Percentiles rank a stretch among this genome's conserved stretches.
Evolutionary conservation across 1,284 basidiomycete genomes (phyloP).

Genomic region (Tilletia indica): DNA sequence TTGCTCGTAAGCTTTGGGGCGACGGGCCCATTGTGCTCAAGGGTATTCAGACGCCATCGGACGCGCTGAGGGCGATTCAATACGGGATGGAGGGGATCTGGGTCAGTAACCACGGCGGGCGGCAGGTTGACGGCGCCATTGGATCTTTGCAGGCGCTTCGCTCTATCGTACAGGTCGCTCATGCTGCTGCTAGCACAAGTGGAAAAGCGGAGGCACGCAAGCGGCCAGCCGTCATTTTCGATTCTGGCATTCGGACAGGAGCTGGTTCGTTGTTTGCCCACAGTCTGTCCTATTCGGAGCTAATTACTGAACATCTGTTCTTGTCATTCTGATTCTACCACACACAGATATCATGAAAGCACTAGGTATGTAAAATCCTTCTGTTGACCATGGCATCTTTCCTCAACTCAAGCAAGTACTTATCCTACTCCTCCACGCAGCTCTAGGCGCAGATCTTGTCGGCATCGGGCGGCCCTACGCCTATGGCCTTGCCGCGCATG

Average conservation of each 20-base stretch:
- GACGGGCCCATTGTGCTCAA: conserved; percentile 48
- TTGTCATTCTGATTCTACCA: neutral
- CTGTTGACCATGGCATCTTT: neutral
- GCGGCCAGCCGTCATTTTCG: conserved; percentile 43
- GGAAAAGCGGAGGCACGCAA: conserved; percentile 25
- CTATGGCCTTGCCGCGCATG: conserved; percentile 44
- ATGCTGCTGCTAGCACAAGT: conserved; percentile 18
- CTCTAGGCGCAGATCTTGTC: conserved; percentile 47
- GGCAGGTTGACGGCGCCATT: conserved; percentile 50
- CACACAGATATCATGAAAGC: conserved; percentile 44
- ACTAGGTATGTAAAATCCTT: conserved; percentile 20
- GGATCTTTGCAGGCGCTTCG: conserved; percentile 38
- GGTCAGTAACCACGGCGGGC: conserved; percentile 52
- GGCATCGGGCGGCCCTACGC: conserved; percentile 48
- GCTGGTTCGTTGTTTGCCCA: conserved; percentile 19
- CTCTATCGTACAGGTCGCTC: conserved; percentile 36
- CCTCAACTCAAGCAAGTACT: neutral
- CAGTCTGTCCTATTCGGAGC: too few relatives aligned
- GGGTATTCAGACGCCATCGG: conserved; percentile 41
- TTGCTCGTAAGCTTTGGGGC: conserved; percentile 43
- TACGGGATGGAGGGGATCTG: conserved; percentile 48
- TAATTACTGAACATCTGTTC: neutral
- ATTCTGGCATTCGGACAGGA: conserved; percentile 44
- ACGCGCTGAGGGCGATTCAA: conserved; percentile 43
- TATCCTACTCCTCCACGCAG: conserved; percentile 10